Base-by-base conservation (phyloP, 2,329 filamentous ascomycete species). In the Clonostachys chloroleuca region DNA sequence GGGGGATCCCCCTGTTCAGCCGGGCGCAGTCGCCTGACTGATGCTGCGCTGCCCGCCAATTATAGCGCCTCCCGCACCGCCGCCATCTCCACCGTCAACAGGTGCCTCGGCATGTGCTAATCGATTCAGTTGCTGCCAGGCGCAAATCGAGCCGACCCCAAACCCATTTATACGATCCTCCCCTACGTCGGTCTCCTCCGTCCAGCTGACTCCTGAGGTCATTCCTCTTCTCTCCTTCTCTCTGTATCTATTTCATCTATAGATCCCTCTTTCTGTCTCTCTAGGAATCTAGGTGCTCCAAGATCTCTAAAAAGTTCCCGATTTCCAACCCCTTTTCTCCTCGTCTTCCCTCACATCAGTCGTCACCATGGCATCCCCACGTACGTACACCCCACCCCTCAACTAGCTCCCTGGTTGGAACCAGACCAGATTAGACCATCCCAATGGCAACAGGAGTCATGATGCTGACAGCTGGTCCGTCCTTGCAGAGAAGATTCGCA, bases 401-500 rank as follows among this genome's bases (percentile, higher is more conserved):
- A 34, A n/a, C 16, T 16, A 39, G 30, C 42, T 24, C 9, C 14
- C 8, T 18, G 37, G 36, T 41, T 33, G 18, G 24, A 30, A 10
- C 24, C 24, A 30, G 24, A 30, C 9, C 24, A 30, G 24, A 30
- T 30, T 30, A 30, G 24, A 30, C 24, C 24, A 30, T 30, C n/a
- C 24, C n/a, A 18, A 37, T 37, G 36, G 36, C 43, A 40, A 44
- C 17, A 33, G 14, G 37, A 42, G 5, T 7, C 9, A 36, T 13
- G 17, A n/a, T 48, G 35, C 36, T 44, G 34, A 44, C 42, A 16
- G 34, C 36, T 41, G n/a, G 36, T 20, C 16, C 42, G 17, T 35
- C 24, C 14, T 12, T 8, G 17, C 53, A 69, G 66, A 69, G 63
- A 59, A 69, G 77, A 86, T 99, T 70, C 89, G 89, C 63, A 99